These are phyloP conservation scores for Colletotrichum sp. DNA, from an alignment of 2,329 filamentous ascomycete genomes.

Conservation along the genomic window DNA sequence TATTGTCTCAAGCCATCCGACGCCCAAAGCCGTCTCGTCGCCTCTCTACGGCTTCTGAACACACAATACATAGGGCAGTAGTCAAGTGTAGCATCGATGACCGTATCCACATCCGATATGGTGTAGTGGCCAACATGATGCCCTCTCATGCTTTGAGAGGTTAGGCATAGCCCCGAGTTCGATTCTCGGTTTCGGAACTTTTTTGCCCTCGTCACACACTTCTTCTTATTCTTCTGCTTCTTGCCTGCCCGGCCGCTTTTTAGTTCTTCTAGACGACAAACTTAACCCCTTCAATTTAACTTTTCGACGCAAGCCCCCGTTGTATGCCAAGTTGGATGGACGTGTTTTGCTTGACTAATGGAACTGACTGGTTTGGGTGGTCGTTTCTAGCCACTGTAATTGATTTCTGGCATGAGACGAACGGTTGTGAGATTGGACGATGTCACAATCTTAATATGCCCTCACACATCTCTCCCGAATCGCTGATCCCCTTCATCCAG, in stretches of 20 bases:
- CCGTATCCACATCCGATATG: background rate
- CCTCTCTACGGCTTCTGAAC: background rate
- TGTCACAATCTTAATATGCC: background rate
- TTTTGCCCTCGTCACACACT: background rate
- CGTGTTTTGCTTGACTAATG: background rate
- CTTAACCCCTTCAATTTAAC: background rate
- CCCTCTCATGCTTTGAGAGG: background rate
- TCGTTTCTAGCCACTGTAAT: background rate
- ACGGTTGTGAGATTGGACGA: background rate
- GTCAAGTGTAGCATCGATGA: rapidly evolving
- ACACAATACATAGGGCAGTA: background rate
- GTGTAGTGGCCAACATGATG: conserved; percentile 17
- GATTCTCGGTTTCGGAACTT: conserved; percentile 9
- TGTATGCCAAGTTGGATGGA: background rate
- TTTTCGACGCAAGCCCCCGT: background rate
- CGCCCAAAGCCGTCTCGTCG: background rate
- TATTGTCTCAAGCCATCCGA: background rate
- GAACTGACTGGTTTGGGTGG: background rate
- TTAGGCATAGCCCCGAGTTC: conserved; percentile 15
- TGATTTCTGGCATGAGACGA: background rate
- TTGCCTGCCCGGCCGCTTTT: background rate
- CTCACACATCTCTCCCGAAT: background rate
- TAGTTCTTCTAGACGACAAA: background rate
- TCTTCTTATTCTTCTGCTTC: background rate
- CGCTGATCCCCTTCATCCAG: background rate